Conservation (phyloP, 2,329 filamentous ascomycete species). For the Penicillium polonicum region DNA sequence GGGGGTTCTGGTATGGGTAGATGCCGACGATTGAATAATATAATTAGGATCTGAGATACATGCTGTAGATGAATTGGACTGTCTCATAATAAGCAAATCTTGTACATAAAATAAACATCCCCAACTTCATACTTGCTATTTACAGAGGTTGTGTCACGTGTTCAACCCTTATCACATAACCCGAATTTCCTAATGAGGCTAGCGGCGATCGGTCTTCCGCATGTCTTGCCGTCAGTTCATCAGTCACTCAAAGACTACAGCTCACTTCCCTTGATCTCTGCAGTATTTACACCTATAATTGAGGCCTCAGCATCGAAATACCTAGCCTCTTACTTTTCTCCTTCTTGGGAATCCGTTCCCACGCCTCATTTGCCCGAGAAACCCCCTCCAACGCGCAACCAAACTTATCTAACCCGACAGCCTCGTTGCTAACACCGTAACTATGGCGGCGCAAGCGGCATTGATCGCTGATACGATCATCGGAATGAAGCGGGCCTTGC, state of each 20-base stretch:
- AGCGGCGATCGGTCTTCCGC: conserved; percentile 24
- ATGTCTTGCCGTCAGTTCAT: conserved; percentile 26
- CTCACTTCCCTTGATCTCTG: background rate
- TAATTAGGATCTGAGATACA: background rate
- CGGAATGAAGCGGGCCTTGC: conserved; percentile 54
- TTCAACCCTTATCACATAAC: conserved; percentile 21
- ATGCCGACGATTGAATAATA: conserved; percentile 36
- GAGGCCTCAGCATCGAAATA: background rate
- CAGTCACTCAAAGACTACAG: conserved; percentile 9
- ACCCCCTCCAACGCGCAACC: conserved; percentile 11
- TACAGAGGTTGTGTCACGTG: conserved; percentile 21
- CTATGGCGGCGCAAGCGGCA: conserved; percentile 47
- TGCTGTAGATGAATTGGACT: conserved; percentile 3
- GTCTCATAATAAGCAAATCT: background rate
- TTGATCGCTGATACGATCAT: conserved; percentile 55
- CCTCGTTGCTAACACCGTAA: conserved; percentile 18
- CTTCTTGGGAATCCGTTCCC: background rate
- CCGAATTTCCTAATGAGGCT: conserved; percentile 16
- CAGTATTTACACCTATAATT: background rate
- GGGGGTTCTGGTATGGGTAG: conserved; percentile 47
- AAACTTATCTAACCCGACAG: conserved; percentile 15
- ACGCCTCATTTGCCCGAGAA: background rate
- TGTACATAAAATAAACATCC: background rate
- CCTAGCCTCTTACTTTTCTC: background rate
- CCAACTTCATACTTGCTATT: background rate